Percentiles rank a stretch among this genome's conserved stretches.
These are phyloP conservation scores for Pythium rhizo-oryzae DNA, from an alignment of 352 stramenopile genomes.

Conservation along the genomic window DNA sequence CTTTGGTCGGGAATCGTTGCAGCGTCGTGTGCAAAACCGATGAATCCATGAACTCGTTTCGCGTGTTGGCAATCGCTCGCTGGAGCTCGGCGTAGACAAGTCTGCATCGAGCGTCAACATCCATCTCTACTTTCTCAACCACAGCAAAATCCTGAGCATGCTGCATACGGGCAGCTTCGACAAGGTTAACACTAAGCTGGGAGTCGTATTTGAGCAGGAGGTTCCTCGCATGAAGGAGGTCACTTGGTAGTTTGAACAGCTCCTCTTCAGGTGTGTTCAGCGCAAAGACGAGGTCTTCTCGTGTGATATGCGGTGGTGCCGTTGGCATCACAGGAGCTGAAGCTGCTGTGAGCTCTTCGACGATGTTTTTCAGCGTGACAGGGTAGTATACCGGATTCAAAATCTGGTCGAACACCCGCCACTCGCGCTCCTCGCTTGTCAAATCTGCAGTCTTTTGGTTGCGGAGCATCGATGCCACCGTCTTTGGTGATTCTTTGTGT, in stretches of 20 bases:
- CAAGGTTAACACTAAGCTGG: conserved; percentile 52
- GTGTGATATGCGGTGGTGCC: conserved; percentile 45
- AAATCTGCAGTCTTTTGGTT: conserved; percentile 52
- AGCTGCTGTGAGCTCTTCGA: conserved; percentile 12
- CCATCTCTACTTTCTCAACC: conserved; percentile 56
- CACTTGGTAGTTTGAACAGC: conserved; percentile 62
- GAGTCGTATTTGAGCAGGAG: conserved; percentile 72
- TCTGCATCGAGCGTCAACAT: conserved; percentile 87
- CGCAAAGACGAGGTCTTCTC: conserved; percentile 58
- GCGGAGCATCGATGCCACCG: conserved; percentile 53
- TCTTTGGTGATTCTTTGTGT: conserved; percentile 20
- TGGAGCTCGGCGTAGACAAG: conserved; percentile 92
- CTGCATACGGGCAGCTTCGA: conserved; percentile 42
- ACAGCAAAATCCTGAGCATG: conserved; percentile 32
- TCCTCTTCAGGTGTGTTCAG: conserved; percentile 77
- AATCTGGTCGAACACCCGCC: conserved; percentile 67
- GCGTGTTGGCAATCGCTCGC: conserved; percentile 80
- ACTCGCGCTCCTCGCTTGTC: conserved; percentile 68
- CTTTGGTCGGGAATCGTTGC: conserved; percentile 91
- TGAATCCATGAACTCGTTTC: conserved; percentile 91
- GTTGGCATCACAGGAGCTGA: conserved; percentile 14
- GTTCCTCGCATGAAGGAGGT: conserved; percentile 56
- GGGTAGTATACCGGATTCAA: conserved; percentile 78
- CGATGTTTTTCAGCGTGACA: conserved; percentile 47
- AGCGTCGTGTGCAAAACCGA: conserved; percentile 85